Conservation (phyloP, 805 yeast species). For the Hanseniaspora lindneri region DNA sequence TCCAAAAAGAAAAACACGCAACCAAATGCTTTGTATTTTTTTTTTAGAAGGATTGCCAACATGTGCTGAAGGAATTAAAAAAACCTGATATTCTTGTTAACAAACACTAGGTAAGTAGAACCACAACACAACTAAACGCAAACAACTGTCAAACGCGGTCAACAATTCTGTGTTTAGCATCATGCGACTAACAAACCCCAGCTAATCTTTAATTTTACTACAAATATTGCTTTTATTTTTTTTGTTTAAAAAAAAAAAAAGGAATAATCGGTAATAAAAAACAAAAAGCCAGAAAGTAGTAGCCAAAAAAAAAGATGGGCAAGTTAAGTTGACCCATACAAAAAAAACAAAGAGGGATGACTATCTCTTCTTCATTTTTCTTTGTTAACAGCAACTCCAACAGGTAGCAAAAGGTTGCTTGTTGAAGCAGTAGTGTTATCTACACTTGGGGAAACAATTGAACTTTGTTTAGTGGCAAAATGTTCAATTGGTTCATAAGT, state of each 20-base stretch:
- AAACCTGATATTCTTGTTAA: background rate
- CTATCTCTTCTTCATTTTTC: conserved; percentile 18
- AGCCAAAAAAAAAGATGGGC: conserved; percentile 15
- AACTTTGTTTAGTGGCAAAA: background rate
- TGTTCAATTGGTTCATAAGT: conserved; percentile 6
- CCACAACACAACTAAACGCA: conserved; percentile 12
- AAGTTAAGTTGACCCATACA: conserved; percentile 5
- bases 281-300: conserved; percentile 13
- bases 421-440: conserved; percentile 7
- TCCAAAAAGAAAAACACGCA: background rate
- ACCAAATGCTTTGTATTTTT: background rate
- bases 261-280: background rate
- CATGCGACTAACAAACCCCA: conserved; percentile 17
- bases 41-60: background rate
- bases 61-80: background rate
- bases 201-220: background rate
- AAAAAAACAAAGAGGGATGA: conserved; percentile 18
- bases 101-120: too few relatives aligned
- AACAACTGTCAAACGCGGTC: conserved; percentile 9
- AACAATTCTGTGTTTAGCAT: conserved; percentile 14
- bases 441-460: background rate
- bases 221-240: background rate
- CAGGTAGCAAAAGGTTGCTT: background rate
- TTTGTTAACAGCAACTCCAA: conserved; percentile 15
- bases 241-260: background rate